Base-by-base conservation (phyloP, 1,139 yeast genomes). In the Debaryomyces coudertii region DNA sequence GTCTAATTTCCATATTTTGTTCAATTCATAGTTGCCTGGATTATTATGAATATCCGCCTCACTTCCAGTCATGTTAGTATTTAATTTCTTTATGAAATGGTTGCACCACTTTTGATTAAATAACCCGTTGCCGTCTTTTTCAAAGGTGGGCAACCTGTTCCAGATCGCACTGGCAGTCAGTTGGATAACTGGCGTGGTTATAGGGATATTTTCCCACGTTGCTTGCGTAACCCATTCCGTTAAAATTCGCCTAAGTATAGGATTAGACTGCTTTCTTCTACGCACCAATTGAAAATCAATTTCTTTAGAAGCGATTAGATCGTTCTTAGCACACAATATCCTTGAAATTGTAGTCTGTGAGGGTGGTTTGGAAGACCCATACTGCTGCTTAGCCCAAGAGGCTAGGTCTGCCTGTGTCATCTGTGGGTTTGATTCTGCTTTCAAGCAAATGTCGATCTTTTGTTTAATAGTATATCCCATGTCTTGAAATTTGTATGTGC, bases 321-420 rank as follows among this genome's bases (percentile, higher is more conserved):
- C 84, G 49, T 80, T 79, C 51, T 81, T 82, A 47, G 79, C 77
- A 37, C 83, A 77, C 49, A 83, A 62, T 12, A 83, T 77, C 38
- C 89, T 66, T 7, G 87, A 81, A 4, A 83, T 82, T 2, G 89
- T 83, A 0, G 88, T 84, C 55, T 83, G 89, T 1, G 87, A 80
- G 0, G 88, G 87, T 2, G 83, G 76, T 51, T 69, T 79, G 1
- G 66, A 60, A 2, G 81, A 65, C 36, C 78, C 79, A 57, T 80
- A 80, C 30, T 79, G 70, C 27, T 68, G 66, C 61, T 78, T 77
- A 0, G 87, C 87, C 89, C 89, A 83, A 31, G 64, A 59, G 0
- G 88, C 89, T 42, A 83, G 60, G 52, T 83, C 87, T n/a, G 76
- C 71, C 58, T 83, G 89, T 1, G 87, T 83, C 87, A 84, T 80